Evolutionary conservation across 495 filamentous ascomycete genomes (phyloP).

Genomic region (Xylaria cubensis): DNA sequence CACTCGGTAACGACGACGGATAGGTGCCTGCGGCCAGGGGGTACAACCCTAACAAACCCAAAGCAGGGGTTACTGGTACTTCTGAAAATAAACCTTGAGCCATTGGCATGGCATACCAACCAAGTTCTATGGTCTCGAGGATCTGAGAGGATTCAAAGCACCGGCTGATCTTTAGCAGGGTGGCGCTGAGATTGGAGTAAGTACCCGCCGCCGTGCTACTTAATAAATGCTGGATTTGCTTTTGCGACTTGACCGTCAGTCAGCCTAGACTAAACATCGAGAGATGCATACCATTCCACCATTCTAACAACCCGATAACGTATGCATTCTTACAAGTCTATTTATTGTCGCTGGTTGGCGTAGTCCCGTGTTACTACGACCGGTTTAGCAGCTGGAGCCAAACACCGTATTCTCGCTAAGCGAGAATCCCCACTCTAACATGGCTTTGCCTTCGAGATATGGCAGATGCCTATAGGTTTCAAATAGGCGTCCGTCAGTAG

Average conservation of each 20-base stretch:
- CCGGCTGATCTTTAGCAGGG: conserved; percentile 11
- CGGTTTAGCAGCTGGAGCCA: background rate
- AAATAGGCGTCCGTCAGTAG: background rate
- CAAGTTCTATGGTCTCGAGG: conserved; percentile 1
- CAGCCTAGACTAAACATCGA: background rate
- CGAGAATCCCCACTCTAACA: conserved; percentile 11
- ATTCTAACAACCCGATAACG: background rate
- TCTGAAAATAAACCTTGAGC: conserved; percentile 16
- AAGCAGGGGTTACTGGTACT: conserved; percentile 8
- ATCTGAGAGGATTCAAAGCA: conserved; percentile 5
- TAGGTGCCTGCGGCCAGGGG: conserved; percentile 9
- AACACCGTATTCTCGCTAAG: conserved; percentile 2
- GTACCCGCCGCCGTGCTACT: background rate
- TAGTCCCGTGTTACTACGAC: background rate
- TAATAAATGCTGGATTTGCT: conserved; percentile 1
- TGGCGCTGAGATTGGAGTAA: conserved; percentile 23
- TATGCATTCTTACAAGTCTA: background rate
- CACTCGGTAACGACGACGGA: conserved; percentile 7
- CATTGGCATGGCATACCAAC: conserved; percentile 9
- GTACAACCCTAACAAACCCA: background rate
- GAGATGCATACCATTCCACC: background rate
- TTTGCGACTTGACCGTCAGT: conserved; percentile 17
- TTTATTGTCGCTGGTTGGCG: background rate
- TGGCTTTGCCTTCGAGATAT: conserved; percentile 1
- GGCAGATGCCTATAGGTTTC: background rate